Evolutionary conservation across 257 asterid genomes (phyloP), one percentile per base, ranked within the genome.

Genomic region (Paraleonurus japonicus): DNA sequence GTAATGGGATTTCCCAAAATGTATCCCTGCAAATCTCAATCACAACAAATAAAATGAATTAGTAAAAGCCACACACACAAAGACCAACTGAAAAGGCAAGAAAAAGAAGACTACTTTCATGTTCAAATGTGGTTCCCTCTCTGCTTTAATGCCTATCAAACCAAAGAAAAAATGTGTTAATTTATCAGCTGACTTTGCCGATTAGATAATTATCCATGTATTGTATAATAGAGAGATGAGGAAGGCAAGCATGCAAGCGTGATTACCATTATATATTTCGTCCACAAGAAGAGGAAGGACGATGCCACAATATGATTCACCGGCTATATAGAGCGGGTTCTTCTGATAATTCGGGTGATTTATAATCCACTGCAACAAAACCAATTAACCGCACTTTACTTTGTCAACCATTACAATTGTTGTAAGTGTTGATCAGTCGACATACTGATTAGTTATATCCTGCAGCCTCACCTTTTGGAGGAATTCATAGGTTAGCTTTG

Each of bases 241-340:
- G 7, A 3, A 6, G 6, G 35, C 35, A 30, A 4, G 35, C 35
- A 5, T n/a, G n/a, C n/a, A n/a, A n/a, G 35, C 39, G 5, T 32
- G 8, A 17, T 8, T 77, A 81, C 81, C 80, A 10, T 55, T 12
- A 24, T 59, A 74, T 2, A 81, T 27, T 55, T 17, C 27, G n/a
- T 60, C 33, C 10, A 74, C 81, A 30, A 81, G 30, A 28, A 73
- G 72, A 5, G 80, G 76, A 27, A 69, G 32, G 51, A 6, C 65
- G 0, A 65, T 65, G 24, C 82, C 80, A 41, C 32, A 43, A 20
- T 76, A 81, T 60, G 85, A 82, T 19, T 62, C 78, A 37, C 83
- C 81, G 9, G 35, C 19, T 4, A 78, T n/a, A 66, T 82, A 82
- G 6, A 81, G 74, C 8, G 71, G 77, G 65, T 81, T 81, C 26